These are phyloP conservation scores for Talaromyces piceae DNA, from an alignment of 2,329 filamentous ascomycete genomes.

Conservation along the genomic window DNA sequence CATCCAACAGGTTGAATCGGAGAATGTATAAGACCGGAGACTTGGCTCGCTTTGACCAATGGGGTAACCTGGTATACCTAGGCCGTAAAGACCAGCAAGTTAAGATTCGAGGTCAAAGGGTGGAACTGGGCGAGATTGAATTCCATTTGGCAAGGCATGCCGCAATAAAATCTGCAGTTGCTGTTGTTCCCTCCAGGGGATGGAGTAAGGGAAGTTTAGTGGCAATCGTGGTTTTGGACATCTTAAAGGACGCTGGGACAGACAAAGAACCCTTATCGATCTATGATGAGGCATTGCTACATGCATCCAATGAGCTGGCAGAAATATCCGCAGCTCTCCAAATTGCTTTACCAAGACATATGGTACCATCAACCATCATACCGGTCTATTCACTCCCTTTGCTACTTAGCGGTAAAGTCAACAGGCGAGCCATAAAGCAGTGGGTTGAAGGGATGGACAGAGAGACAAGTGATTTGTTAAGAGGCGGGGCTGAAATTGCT, in stretches of 20 bases:
- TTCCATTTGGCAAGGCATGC: slow-evolving; percentile 13
- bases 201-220: neutral
- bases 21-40: neutral
- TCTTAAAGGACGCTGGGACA: neutral
- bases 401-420: neutral
- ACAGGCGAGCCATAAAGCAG: neutral
- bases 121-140: slow-evolving; percentile 37
- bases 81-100: slow-evolving; percentile 33
- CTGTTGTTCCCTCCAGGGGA: neutral
- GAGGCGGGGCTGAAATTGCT: neutral
- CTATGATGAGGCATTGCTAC: neutral
- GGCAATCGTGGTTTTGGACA: neutral
- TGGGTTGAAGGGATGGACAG: neutral
- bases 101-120: slow-evolving; percentile 35
- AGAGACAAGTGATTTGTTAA: neutral
- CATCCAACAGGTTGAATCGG: neutral
- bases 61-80: neutral
- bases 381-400: neutral
- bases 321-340: neutral
- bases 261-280: neutral
- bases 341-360: neutral
- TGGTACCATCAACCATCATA: neutral
- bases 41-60: neutral
- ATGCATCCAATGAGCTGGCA: neutral
- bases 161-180: neutral